A percentile compares a stretch with the other conserved stretches of the same genome.
Evolutionary conservation across 2,329 filamentous ascomycete species (phyloP).

Genomic region (Aspergillus ibericus): DNA sequence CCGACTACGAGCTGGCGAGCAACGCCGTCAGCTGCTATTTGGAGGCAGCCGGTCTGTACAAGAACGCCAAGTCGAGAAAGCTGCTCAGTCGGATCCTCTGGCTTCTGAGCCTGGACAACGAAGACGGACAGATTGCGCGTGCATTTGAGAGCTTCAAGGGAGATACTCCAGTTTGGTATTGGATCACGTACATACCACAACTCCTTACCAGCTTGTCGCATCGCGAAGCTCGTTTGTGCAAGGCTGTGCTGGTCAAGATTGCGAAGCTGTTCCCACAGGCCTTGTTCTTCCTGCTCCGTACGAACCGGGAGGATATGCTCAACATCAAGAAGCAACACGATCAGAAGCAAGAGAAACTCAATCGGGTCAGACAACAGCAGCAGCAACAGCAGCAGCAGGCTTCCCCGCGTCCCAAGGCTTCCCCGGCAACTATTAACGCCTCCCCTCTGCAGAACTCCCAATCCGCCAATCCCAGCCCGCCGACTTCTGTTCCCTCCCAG

Average conservation of each 20-base stretch:
- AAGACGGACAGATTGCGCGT: slow-evolving; percentile 75
- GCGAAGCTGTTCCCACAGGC: slow-evolving; percentile 95
- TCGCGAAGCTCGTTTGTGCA: slow-evolving; percentile 84
- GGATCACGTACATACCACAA: slow-evolving; percentile 98
- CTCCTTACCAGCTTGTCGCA: slow-evolving; percentile 87
- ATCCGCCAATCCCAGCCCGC: slow-evolving; percentile 46
- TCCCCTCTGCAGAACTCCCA: slow-evolving; percentile 47
- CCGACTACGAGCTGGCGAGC: slow-evolving; percentile 77
- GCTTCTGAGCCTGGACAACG: slow-evolving; percentile 90
- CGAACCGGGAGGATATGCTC: slow-evolving; percentile 89
- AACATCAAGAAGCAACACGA: slow-evolving; percentile 86
- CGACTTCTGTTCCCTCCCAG: slow-evolving; percentile 27
- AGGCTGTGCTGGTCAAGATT: slow-evolving; percentile 85
- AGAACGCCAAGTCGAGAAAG: slow-evolving; percentile 94
- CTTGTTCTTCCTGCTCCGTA: slow-evolving; percentile 91
- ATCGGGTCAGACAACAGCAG: slow-evolving; percentile 65
- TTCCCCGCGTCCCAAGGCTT: slow-evolving; percentile 38
- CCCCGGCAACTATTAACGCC: slow-evolving; percentile 47
- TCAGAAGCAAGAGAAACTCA: slow-evolving; percentile 59
- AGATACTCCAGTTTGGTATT: slow-evolving; percentile 97
- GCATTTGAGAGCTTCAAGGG: slow-evolving; percentile 97
- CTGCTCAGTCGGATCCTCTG: slow-evolving; percentile 90
- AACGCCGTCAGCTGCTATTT: slow-evolving; percentile 95
- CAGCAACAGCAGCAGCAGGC: slow-evolving; percentile 52
- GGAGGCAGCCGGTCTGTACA: slow-evolving; percentile 93